phyloP scores from a whole-genome alignment of 164 flowering plant genomes.

The Magnolia kwangsiensis region DNA sequence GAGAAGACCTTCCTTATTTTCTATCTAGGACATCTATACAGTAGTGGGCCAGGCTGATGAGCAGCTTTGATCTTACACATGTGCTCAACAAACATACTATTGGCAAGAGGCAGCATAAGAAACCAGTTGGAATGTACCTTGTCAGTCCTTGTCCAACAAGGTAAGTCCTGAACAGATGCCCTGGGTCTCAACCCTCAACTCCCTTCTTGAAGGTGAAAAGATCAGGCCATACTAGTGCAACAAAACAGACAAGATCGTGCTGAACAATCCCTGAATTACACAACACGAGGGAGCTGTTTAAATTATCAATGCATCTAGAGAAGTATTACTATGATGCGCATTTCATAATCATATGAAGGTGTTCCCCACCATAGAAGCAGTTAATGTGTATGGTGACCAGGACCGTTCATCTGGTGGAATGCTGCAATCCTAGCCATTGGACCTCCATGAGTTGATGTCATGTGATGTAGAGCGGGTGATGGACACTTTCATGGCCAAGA shows the following conservation, averaged over 20 bases:
- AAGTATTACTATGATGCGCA: too few relatives aligned
- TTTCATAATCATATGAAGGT: too few relatives aligned
- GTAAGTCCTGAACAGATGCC: constrained; percentile 88
- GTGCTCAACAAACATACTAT: neutral
- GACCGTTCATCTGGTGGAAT: too few relatives aligned
- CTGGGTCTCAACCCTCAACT: constrained; percentile 89
- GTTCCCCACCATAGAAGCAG: too few relatives aligned
- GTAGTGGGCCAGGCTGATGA: too few relatives aligned
- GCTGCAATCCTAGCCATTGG: neutral
- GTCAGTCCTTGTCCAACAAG: constrained; percentile 85
- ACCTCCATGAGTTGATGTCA: too few relatives aligned
- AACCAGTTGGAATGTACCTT: constrained; percentile 33
- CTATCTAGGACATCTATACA: too few relatives aligned
- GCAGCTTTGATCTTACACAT: too few relatives aligned
- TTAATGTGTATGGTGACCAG: neutral
- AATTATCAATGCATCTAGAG: neutral
- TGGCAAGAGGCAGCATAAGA: neutral
- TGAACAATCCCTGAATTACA: constrained; percentile 71
- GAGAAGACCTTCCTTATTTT: too few relatives aligned
- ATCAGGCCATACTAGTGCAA: constrained; percentile 81
- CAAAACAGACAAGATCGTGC: constrained; percentile 92
- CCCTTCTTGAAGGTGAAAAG: constrained; percentile 83
- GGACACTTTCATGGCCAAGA: too few relatives aligned
- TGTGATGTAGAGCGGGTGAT: too few relatives aligned
- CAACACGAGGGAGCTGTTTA: neutral